A percentile compares a stretch with the other conserved stretches of the same genome.
These are phyloP conservation scores for Fistulifera solaris DNA, from an alignment of 108 stramenopile genomes.

Conservation along the genomic window DNA sequence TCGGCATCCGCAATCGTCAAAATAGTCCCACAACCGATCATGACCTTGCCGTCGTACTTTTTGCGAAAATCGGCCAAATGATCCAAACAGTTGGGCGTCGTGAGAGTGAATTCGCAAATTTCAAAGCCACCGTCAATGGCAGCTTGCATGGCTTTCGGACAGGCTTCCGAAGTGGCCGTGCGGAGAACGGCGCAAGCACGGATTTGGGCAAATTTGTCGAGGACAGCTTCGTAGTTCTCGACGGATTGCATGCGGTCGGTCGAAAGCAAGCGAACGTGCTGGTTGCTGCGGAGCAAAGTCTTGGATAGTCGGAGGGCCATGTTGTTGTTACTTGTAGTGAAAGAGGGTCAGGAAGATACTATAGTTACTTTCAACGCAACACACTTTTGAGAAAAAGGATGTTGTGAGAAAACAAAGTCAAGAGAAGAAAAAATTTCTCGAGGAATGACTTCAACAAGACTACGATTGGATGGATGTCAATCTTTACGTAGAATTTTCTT, in stretches of 20 bases:
- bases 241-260: constrained; percentile 40
- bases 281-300: too few relatives aligned
- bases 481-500: too few relatives aligned
- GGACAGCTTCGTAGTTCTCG: constrained; percentile 60
- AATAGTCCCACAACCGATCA: constrained; percentile 84
- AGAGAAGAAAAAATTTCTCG: too few relatives aligned
- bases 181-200: constrained; percentile 81
- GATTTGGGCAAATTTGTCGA: constrained; percentile 61
- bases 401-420: too few relatives aligned
- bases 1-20: constrained; percentile 60
- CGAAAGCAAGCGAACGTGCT: too few relatives aligned
- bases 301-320: too few relatives aligned
- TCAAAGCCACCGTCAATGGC: constrained; percentile 85
- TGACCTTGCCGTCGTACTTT: constrained; percentile 81
- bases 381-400: too few relatives aligned
- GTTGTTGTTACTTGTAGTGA: too few relatives aligned
- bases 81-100: constrained; percentile 71
- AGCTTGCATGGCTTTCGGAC: constrained; percentile 84
- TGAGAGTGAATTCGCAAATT: constrained; percentile 78
- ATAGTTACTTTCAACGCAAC: too few relatives aligned
- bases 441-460: too few relatives aligned
- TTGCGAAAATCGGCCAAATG: constrained; percentile 59
- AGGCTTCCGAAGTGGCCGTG: constrained; percentile 70
- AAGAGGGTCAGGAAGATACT: too few relatives aligned
- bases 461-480: too few relatives aligned